A percentile compares a stretch with the other conserved stretches of the same genome.
Conservation (phyloP, 805 yeast species). For the Saccharomycopsis fibuligera region DNA sequence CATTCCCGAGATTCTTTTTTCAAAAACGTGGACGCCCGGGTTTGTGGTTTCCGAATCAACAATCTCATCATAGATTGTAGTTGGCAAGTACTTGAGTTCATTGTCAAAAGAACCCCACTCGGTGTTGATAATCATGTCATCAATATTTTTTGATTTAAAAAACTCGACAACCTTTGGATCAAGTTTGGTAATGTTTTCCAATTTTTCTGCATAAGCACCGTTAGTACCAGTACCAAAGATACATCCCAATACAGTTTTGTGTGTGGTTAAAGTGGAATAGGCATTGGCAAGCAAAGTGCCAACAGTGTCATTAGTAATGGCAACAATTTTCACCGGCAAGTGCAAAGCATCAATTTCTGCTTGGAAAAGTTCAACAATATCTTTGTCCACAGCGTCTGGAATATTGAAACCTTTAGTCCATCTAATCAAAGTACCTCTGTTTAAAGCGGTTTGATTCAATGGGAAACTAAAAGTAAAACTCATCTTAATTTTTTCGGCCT, state of each 20-base stretch:
- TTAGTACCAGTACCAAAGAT: slow-evolving; percentile 98
- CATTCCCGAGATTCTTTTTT: slow-evolving; percentile 89
- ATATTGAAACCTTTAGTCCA: slow-evolving; percentile 97
- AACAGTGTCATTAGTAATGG: slow-evolving; percentile 92
- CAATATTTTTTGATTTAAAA: slow-evolving; percentile 39
- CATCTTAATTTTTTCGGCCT: slow-evolving; percentile 43
- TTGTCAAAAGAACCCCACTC: slow-evolving; percentile 99
- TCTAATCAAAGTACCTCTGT: slow-evolving; percentile 74
- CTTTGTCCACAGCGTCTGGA: slow-evolving; percentile 63
- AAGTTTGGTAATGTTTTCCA: slow-evolving; percentile 69
- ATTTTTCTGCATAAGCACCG: slow-evolving; percentile 83
- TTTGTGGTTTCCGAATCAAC: slow-evolving; percentile 74
- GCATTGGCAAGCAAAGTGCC: slow-evolving; percentile 90
- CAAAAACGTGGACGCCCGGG: slow-evolving; percentile 85
- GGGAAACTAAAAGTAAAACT: slow-evolving; percentile 97
- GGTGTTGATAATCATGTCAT: slow-evolving; percentile 84
- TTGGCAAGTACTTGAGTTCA: slow-evolving; percentile 65
- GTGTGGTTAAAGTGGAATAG: slow-evolving; percentile 64
- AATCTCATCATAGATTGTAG: slow-evolving; percentile 64
- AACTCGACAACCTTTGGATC: slow-evolving; percentile 38
- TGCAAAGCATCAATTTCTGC: slow-evolving; percentile 52
- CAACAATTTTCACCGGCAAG: slow-evolving; percentile 68
- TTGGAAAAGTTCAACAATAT: slow-evolving; percentile 72
- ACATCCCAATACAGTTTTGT: slow-evolving; percentile 79
- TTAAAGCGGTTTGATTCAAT: slow-evolving; percentile 74